phyloP scores from a whole-genome alignment of 163 green algal genomes.

The Prototheca stagnorum region DNA sequence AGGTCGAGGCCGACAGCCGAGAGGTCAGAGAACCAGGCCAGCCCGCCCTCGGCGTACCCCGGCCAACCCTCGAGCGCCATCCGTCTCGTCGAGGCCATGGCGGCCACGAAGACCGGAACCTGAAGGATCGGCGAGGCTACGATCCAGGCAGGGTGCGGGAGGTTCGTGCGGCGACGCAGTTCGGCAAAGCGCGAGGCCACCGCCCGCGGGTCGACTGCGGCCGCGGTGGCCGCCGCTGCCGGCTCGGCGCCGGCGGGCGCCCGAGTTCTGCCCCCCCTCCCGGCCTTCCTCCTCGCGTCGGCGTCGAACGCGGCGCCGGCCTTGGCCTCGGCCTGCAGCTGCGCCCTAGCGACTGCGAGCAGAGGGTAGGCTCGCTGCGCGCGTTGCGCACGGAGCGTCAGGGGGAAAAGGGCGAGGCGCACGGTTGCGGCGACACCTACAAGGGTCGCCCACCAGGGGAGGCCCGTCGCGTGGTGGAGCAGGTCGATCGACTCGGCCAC shows the following conservation, averaged over 20 bases:
- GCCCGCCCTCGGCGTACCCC: slow-evolving; percentile 34
- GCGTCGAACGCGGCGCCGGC: slow-evolving; percentile 4
- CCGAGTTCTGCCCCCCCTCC: not conserved
- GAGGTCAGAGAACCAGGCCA: slow-evolving; percentile 57
- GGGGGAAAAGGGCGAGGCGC: slow-evolving; percentile 35
- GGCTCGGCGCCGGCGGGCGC: slow-evolving; percentile 19
- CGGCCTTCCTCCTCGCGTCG: not conserved
- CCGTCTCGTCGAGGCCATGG: slow-evolving; percentile 21
- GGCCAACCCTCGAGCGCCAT: slow-evolving; percentile 38
- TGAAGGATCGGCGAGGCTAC: slow-evolving; percentile 23
- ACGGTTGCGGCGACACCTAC: slow-evolving; percentile 25
- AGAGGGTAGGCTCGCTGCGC: slow-evolving; percentile 6
- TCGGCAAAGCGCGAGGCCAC: too few species aligned
- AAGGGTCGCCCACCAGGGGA: slow-evolving; percentile 58
- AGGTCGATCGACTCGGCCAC: not conserved
- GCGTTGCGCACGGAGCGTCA: slow-evolving; percentile 23
- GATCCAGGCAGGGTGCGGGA: slow-evolving; percentile 45
- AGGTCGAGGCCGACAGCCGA: slow-evolving; percentile 32
- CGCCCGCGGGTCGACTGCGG: too few species aligned
- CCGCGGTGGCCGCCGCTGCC: too few species aligned
- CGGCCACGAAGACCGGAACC: slow-evolving; percentile 36
- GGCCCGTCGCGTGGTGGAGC: slow-evolving; percentile 16
- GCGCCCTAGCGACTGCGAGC: slow-evolving; percentile 18
- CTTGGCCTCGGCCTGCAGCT: slow-evolving; percentile 2
- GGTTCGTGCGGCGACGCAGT: too few species aligned